Conservation (phyloP, 2,329 filamentous ascomycete genomes). For the Aspergillus caelatus region DNA sequence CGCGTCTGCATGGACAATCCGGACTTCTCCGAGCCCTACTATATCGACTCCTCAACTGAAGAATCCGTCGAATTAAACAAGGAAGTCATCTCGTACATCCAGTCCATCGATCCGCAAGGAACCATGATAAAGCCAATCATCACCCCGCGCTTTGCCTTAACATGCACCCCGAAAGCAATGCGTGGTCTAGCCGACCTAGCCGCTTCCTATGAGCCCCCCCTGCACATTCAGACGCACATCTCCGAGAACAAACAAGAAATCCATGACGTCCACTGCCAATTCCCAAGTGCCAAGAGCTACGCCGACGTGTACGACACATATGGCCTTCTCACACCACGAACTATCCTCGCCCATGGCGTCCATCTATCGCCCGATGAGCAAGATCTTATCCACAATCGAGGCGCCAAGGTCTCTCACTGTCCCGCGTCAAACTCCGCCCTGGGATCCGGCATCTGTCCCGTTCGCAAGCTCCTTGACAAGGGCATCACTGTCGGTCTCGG, state of each 20-base stretch:
- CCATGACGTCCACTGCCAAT: constrained; percentile 68
- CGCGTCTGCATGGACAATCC: constrained; percentile 90
- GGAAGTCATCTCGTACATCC: constrained; percentile 67
- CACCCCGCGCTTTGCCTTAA: constrained; percentile 68
- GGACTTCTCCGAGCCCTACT: constrained; percentile 70
- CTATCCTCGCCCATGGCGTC: constrained; percentile 83
- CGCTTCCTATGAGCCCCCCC: constrained; percentile 61
- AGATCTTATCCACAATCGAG: constrained; percentile 61
- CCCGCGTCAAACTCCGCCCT: constrained; percentile 83
- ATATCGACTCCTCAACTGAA: constrained; percentile 71
- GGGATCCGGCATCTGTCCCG: constrained; percentile 74
- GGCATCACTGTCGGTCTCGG: constrained; percentile 83
- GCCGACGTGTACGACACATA: constrained; percentile 75
- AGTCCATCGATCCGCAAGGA: constrained; percentile 64
- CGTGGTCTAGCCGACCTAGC: constrained; percentile 66
- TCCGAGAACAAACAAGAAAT: constrained; percentile 80
- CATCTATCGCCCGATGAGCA: constrained; percentile 72
- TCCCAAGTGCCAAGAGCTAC: constrained; percentile 69
- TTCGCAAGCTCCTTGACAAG: constrained; percentile 72
- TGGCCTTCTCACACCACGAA: constrained; percentile 70
- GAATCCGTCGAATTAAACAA: constrained; percentile 60
- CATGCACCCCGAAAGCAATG: constrained; percentile 60
- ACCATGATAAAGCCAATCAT: constrained; percentile 74
- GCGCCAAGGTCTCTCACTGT: constrained; percentile 77
- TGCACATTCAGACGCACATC: constrained; percentile 79